Conservation (phyloP, 352 stramenopile genomes). For the Globisporangium megalacanthum region DNA sequence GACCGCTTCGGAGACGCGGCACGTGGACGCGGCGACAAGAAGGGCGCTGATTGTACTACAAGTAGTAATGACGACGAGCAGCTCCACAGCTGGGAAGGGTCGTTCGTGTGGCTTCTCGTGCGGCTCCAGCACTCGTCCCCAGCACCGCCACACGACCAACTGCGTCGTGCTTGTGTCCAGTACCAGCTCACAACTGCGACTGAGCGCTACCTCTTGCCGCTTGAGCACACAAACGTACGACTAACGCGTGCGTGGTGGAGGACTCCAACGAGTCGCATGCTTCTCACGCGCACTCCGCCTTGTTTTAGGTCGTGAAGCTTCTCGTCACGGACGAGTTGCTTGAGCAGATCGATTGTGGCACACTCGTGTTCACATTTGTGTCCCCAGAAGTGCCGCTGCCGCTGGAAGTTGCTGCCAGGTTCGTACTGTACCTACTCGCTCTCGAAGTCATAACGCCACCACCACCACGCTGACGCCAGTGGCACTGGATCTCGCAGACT, state of each 20-base stretch:
- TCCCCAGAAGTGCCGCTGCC: background rate
- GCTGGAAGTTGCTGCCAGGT: background rate
- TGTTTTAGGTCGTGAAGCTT: constrained; percentile 33
- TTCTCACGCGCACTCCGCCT: background rate
- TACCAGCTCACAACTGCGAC: constrained; percentile 45
- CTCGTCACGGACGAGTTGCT: constrained; percentile 56
- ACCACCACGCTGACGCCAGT: too few relatives aligned
- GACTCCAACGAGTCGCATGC: background rate
- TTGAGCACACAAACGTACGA: constrained; percentile 51
- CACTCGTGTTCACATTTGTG: constrained; percentile 46
- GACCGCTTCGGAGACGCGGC: background rate
- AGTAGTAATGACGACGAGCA: constrained; percentile 6
- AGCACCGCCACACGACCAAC: background rate
- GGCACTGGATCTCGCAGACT: too few relatives aligned
- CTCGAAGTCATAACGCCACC: background rate
- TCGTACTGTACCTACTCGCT: background rate
- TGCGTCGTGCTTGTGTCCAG: constrained; percentile 24
- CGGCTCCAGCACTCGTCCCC: constrained; percentile 23
- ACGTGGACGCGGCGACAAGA: too few relatives aligned
- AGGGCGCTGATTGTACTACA: too few relatives aligned
- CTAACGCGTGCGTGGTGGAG: background rate
- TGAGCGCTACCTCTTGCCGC: constrained; percentile 45
- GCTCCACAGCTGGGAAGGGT: constrained; percentile 20
- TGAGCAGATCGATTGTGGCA: constrained; percentile 25
- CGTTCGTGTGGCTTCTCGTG: constrained; percentile 45